Evolutionary conservation across 441 rosid genomes (phyloP), one percentile per base, ranked within the genome.

Genomic region (Dalechampia spathulata): DNA sequence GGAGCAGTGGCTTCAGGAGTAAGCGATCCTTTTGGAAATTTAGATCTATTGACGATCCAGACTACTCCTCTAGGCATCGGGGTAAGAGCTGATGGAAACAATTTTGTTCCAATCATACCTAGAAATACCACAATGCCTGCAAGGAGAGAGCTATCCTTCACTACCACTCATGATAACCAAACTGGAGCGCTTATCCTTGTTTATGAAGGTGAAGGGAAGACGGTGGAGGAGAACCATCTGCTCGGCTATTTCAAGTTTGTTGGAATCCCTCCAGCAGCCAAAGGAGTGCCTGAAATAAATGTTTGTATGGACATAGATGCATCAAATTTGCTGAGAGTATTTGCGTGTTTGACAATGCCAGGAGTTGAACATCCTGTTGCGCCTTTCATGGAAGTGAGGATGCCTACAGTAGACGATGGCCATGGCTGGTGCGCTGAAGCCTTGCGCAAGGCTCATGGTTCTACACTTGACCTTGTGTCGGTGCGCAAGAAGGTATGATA

Each of bases 331-430:
- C 61, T 91, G 62, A 60, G 89, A 49, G 91, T 82, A 58, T 60
- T 82, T 52, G 88, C 82, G 6, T 88, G 89, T 28, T 83, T 83
- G 11, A 42, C 73, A 47, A 60, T 91, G 68, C 93, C 91, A 0
- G 89, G 87, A 9, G 49, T 58, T 5, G 79, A 65, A 20, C 83
- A 63, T 57, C 89, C 89, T 0, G 80, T 67, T 15, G 72, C 75
- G 58, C 91, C 95, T 6, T 71, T 82, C 21, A 73, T 87, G 74
- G 96, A 88, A 55, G 90, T 86, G 53, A 78, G 89, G 74, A 77
- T 91, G 98, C 98, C 98, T 0, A 86, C 82, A 0, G 85, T 87
- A 49, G 96, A 87, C 50, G 93, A 82, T 52, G 96, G 98, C 32
- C 95, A 87, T 54, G 93, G 89, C 34, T 87, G 93, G 95, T 83